A percentile compares a stretch with the other conserved stretches of the same genome.
Conservation (phyloP, 2,329 filamentous ascomycete species). For the Penicillium sp. region DNA sequence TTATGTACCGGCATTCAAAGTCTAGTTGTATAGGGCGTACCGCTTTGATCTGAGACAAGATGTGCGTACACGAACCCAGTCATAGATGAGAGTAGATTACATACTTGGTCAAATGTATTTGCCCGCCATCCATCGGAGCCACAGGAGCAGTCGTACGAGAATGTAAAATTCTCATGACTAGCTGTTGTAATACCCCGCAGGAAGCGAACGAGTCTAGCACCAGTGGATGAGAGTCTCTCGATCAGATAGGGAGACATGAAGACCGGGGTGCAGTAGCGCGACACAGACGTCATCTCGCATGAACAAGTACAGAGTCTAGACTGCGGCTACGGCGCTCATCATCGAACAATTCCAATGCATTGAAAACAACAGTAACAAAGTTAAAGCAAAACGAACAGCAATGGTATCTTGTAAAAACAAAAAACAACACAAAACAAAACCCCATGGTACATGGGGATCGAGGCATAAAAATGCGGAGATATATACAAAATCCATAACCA, state of each 20-base stretch:
- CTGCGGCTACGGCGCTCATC: background rate
- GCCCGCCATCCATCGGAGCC: background rate
- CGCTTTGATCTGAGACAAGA: background rate
- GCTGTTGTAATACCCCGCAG: background rate
- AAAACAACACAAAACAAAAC: conserved; percentile 2
- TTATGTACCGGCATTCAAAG: background rate
- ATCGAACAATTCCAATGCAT: background rate
- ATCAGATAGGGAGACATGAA: background rate
- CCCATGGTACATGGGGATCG: background rate
- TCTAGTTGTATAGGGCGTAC: background rate
- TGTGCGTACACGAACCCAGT: background rate
- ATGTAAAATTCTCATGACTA: too few species aligned
- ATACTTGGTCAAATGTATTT: background rate
- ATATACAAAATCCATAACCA: conserved; percentile 6
- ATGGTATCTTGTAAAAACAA: conserved; percentile 15
- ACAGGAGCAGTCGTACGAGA: background rate
- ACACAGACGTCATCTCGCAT: conserved; percentile 17
- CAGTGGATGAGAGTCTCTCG: background rate
- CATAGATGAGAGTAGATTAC: background rate
- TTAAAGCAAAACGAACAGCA: background rate
- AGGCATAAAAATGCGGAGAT: background rate
- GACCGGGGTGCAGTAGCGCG: conserved; percentile 2
- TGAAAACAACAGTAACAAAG: background rate
- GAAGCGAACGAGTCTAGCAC: background rate
- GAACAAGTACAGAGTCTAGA: background rate